Conservation (phyloP, 2,329 filamentous ascomycete species). For the Phaeosphaeria sp. region DNA sequence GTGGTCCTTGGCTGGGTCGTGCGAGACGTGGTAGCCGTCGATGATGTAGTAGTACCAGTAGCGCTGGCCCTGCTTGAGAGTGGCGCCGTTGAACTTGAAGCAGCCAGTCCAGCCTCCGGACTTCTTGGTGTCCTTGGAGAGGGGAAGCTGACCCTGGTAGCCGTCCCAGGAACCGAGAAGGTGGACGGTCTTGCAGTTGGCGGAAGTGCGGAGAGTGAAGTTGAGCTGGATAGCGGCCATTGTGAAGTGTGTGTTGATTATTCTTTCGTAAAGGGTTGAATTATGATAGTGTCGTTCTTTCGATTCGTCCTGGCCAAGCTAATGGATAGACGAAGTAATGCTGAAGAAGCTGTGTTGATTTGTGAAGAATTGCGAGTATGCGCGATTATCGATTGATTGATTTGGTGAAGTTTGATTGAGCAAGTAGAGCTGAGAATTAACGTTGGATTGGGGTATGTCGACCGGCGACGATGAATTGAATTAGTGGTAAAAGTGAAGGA, state of each 20-base stretch:
- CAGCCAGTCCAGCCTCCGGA: slow-evolving; percentile 93
- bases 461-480: slow-evolving; percentile 52
- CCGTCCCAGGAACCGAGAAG: slow-evolving; percentile 98
- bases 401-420: slow-evolving; percentile 45
- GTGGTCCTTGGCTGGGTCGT: slow-evolving; percentile 89
- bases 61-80: slow-evolving; percentile 84
- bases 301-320: slow-evolving; percentile 42
- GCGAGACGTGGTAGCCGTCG: slow-evolving; percentile 96
- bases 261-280: slow-evolving; percentile 30
- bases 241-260: slow-evolving; percentile 38
- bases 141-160: slow-evolving; percentile 92
- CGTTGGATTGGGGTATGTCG: slow-evolving; percentile 43
- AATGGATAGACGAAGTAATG: slow-evolving; percentile 48
- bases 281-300: slow-evolving; percentile 36
- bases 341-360: slow-evolving; percentile 41
- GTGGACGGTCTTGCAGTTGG: slow-evolving; percentile 96
- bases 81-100: slow-evolving; percentile 90
- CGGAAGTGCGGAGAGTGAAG: slow-evolving; percentile 94
- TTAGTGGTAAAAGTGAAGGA: slow-evolving; percentile 39
- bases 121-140: slow-evolving; percentile 90
- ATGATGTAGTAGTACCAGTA: slow-evolving; percentile 99
- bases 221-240: slow-evolving; percentile 94
- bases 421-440: slow-evolving; percentile 58
- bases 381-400: slow-evolving; percentile 32
- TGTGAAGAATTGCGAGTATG: slow-evolving; percentile 40